Evolutionary conservation across 148 eudicot species (phyloP).

Genomic region (Talinum fruticosum): DNA sequence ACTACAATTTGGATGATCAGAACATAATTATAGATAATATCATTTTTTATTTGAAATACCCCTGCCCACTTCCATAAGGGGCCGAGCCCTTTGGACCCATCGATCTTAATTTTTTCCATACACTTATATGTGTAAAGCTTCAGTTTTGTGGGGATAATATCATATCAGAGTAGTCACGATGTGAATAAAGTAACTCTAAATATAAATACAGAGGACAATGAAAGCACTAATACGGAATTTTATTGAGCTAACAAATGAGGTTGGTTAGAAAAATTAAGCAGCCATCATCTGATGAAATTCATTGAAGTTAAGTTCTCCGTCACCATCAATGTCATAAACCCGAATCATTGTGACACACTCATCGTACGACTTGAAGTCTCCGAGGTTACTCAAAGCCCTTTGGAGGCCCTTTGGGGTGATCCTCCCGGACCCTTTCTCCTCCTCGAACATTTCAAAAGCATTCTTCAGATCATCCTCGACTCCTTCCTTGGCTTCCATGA

Average conservation of each 20-base stretch:
- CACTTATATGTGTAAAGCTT: too few relatives aligned
- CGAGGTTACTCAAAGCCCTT: constrained; percentile 47
- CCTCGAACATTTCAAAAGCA: constrained; percentile 64
- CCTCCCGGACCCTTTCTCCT: constrained; percentile 57
- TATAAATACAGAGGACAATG: too few relatives aligned
- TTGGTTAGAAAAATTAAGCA: constrained; percentile 4
- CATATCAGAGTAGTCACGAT: too few relatives aligned
- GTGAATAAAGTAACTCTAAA: not conserved
- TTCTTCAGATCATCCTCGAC: constrained; percentile 54
- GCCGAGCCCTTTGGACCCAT: too few relatives aligned
- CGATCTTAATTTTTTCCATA: too few relatives aligned
- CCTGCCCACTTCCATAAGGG: too few relatives aligned
- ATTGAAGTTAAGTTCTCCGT: constrained; percentile 63
- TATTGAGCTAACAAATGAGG: not conserved
- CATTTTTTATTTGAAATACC: too few relatives aligned
- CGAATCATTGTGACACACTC: constrained; percentile 71
- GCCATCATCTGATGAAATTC: constrained; percentile 74
- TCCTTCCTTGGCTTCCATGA: constrained; percentile 45
- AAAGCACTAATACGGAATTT: too few relatives aligned
- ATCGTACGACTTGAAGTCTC: constrained; percentile 52
- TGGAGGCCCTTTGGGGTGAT: constrained; percentile 72
- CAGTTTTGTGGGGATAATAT: too few relatives aligned
- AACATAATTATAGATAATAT: too few relatives aligned
- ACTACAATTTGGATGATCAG: too few relatives aligned
- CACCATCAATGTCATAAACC: constrained; percentile 61